Base-by-base conservation (phyloP, 2,329 filamentous ascomycete species). In the Xylariaceae sp. region DNA sequence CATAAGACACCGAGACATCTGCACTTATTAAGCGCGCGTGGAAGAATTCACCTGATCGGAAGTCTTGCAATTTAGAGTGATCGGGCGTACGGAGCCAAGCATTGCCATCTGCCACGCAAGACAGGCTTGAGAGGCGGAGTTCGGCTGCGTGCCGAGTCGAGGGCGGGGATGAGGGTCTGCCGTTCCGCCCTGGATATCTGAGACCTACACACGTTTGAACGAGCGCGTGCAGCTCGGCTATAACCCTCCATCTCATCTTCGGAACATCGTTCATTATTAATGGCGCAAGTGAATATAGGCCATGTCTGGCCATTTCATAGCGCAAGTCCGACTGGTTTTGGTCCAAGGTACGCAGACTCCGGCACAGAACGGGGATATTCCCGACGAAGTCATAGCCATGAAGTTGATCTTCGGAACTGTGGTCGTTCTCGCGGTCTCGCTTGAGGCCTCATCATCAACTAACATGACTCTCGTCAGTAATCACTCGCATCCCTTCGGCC, bases 231-330 rank as follows among this genome's bases (percentile, higher is more conserved):
- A 45, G 5, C 5, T 45, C 42, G n/a, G 10, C 42, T 45, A 51
- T 51, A 44, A 35, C 47, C 56, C 44, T 2, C 44, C 49, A 51
- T 13, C 10, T 13, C 11, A 15, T 35, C 15, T 4, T 49, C 34
- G 18, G 37, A 39, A 45, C 56, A 23, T 58, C 13, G 10, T 59
- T 35, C 18, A 49, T 58, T 44, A 49, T 58, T 44, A 35, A 70
- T 69, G 68, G 62, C 63, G 18, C 68, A 70, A 59, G n/a, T 68
- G 69, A 57, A 70, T 68, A 68, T 70, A 63, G 67, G 66, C 13
- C 63, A 64, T 59, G 52, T 34, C 23, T 60, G 61, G 52, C 55
- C 60, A 34, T 55, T 57, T 10, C 55, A 53, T 53, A 9, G 53
- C 18, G 51, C 47, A 10, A 50, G 18, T 39, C 17, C 44, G 39